A percentile compares a stretch with the other conserved stretches of the same genome.
Conservation (phyloP, 2,329 filamentous ascomycete species). For the Pyrenochaeta sp. region DNA sequence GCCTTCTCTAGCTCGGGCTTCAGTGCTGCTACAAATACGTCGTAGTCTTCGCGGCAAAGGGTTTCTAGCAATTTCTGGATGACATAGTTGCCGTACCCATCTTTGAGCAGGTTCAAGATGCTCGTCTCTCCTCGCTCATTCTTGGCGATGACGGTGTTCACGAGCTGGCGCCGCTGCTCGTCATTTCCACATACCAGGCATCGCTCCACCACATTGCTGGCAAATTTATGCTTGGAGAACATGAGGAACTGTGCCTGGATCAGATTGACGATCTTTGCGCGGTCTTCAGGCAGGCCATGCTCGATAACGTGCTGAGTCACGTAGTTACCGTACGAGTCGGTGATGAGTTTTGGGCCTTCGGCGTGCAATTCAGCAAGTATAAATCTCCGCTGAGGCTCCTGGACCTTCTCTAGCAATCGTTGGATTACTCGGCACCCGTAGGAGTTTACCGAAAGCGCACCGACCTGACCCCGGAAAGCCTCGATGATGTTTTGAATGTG, state of each 20-base stretch:
- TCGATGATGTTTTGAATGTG: conserved; percentile 87
- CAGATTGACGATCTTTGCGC: conserved; percentile 73
- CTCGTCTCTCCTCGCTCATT: conserved; percentile 72
- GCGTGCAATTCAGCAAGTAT: conserved; percentile 82
- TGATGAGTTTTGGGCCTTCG: conserved; percentile 75
- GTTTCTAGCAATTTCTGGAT: conserved; percentile 81
- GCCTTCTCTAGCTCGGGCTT: conserved; percentile 56
- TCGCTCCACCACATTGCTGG: conserved; percentile 96
- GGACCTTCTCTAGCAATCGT: conserved; percentile 84
- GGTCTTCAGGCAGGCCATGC: conserved; percentile 76
- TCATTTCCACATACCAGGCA: conserved; percentile 77
- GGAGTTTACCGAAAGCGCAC: conserved; percentile 75
- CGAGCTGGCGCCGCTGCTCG: conserved; percentile 74
- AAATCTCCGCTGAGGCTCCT: conserved; percentile 71
- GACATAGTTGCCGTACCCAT: conserved; percentile 95
- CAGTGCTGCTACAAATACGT: conserved; percentile 50
- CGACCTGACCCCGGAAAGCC: conserved; percentile 77
- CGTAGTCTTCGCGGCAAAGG: conserved; percentile 50
- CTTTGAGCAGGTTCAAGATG: conserved; percentile 81
- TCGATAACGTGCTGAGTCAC: conserved; percentile 92
- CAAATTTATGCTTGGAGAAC: conserved; percentile 93
- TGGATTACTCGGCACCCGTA: conserved; percentile 95
- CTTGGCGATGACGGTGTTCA: conserved; percentile 54
- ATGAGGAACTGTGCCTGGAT: conserved; percentile 75
- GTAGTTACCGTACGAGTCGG: conserved; percentile 94